Base-by-base conservation (phyloP, 2,329 filamentous ascomycete genomes). In the Ilyonectria mors-panacis region DNA sequence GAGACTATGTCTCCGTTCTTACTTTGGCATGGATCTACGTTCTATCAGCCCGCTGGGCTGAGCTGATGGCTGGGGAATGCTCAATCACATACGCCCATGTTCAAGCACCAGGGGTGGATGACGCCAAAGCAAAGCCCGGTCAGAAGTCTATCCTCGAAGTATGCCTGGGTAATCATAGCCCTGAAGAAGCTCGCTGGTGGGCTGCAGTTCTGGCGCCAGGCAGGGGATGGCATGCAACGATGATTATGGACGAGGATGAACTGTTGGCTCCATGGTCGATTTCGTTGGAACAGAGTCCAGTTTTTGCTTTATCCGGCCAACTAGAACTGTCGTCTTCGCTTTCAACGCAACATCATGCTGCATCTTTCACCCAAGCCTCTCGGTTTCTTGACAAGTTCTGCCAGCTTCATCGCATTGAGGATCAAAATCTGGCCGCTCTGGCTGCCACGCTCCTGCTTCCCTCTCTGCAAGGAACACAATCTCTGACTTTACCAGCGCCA, bases 131-230 rank as follows among this genome's bases (percentile, higher is more conserved):
- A 61, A 12, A 45, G 26, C 17, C 30, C 19, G 6, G 10, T 57
- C 15, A n/a, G 15, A 5, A 30, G 15, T 33, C 42, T 4, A 10
- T 13, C n/a, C 12, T 19, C 8, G 26, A 56, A 30, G 17, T 65
- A 5, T 47, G 15, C 23, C 15, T 65, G 17, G 63, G 63, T 12
- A n/a, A 17, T 5, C n/a, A 26, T 6, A 55, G 47, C 28, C 33
- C 56, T 4, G 15, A 39, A 12, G 63, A 65, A 33, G 44, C 35
- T 28, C 63, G 56, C 19, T 65, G 63, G 63, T 65, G 63, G 63
- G 33, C 56, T 45, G 63, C 63, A 28, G 42, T 65, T 30, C 42
- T 57, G 23, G 63, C 57, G 12, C 57, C 50, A 2, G 44, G 39
- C 17, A 37, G 45, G 2, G 63, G 63, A 39, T 65, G 57, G 63